A percentile compares a stretch with the other conserved stretches of the same genome.
Evolutionary conservation across 2,329 filamentous ascomycete genomes (phyloP).

Genomic region (Scedosporium minutisporum): DNA sequence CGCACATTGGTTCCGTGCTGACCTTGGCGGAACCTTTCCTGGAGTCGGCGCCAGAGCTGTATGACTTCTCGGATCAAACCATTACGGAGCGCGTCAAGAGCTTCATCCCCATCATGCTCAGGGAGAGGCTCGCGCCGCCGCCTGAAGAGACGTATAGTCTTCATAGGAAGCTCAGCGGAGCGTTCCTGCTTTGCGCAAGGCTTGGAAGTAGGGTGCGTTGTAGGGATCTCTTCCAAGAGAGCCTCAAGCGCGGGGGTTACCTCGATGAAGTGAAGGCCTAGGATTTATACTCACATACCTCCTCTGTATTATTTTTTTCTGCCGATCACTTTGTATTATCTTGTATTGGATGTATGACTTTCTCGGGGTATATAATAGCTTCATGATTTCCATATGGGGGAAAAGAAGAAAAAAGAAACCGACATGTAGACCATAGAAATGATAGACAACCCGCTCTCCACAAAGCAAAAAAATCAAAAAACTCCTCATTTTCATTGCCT

Average conservation of each 20-base stretch:
- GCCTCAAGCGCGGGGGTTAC: constrained; percentile 27
- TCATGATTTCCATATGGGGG: neutral
- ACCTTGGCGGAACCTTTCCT: constrained; percentile 90
- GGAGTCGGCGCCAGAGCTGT: constrained; percentile 64
- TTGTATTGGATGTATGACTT: neutral
- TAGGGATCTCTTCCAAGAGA: constrained; percentile 65
- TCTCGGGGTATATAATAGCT: neutral
- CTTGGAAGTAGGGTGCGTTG: constrained; percentile 77
- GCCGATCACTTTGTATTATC: neutral
- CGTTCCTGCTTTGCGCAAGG: constrained; percentile 82
- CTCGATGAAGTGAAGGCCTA: neutral
- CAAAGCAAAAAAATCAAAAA: neutral
- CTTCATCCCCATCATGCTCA: constrained; percentile 87
- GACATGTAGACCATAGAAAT: neutral
- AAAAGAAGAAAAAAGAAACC: neutral
- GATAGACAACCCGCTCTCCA: constrained; percentile 5
- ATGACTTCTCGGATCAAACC: constrained; percentile 89
- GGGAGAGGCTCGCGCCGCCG: constrained; percentile 77
- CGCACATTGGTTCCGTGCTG: constrained; percentile 78
- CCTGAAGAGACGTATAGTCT: constrained; percentile 96
- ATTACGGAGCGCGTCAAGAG: constrained; percentile 87
- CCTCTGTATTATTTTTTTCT: constrained; percentile 1
- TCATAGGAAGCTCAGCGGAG: constrained; percentile 89
- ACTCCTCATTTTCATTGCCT: neutral
- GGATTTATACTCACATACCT: neutral